Evolutionary conservation across 2,329 filamentous ascomycete genomes (phyloP), one percentile per base, ranked within the genome.

Genomic region (Talaromyces sp.): DNA sequence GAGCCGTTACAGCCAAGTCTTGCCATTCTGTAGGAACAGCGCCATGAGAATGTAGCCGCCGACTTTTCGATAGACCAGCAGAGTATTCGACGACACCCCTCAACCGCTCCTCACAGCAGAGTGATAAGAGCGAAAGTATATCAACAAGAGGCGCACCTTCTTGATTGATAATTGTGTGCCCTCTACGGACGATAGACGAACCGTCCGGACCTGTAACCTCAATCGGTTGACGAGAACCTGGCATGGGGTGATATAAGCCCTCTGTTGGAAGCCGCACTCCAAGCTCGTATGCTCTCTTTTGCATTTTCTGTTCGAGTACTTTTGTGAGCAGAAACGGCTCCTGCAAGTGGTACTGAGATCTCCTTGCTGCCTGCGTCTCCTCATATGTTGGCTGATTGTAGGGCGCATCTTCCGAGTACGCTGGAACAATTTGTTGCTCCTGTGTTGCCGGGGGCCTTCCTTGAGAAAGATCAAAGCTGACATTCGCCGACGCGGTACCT

Each of bases 61-160:
- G 87, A 66, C 87, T 90, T 66, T 84, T 83, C 3, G 92, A 86
- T 54, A 96, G 79, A 10, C 84, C 84, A 63, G 88, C 86, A 11
- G 92, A 88, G 71, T 97, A 93, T 72, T 93, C 90, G 3, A 97
- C 74, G 35, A 97, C 78, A 13, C 88, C 86, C 62, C 91, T 85
- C 43, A 97, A 71, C 33, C 92, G 86, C 70, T 96, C 90, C 73
- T 94, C 92, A 10, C 92, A 88, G 19, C 91, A 91, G 64, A 97
- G 84, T 6, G 92, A 95, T 65, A 97, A 76, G 16, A 97, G 82
- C 31, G 91, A 90, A 52, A 97, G 79, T 69, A 97, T 90, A 67
- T 97, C 93, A 14, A 90, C 89, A 39, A 97, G 81, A 62, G 86
- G 88, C 1, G 91, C 87, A 50, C 78, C 79, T 58, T 81, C 79